A percentile compares a stretch with the other conserved stretches of the same genome.
phyloP scores from a whole-genome alignment of 805 yeast species.

The Kluyveromyces lactis region DNA sequence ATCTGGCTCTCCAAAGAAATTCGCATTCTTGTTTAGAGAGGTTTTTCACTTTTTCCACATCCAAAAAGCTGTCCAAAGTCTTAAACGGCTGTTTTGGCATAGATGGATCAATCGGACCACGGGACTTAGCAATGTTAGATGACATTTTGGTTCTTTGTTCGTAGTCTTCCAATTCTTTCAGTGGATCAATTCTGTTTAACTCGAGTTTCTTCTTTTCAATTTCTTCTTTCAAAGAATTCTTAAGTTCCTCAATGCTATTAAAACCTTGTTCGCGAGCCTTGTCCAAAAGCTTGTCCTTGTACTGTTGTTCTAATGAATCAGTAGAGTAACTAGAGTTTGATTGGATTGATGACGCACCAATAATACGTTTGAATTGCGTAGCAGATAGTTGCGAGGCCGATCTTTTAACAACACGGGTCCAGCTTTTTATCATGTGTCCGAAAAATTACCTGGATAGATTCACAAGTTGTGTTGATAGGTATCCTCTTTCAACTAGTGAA shows the following conservation, averaged over 20 bases:
- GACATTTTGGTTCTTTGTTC: slow-evolving; percentile 31
- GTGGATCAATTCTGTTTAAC: slow-evolving; percentile 58
- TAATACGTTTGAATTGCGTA: slow-evolving; percentile 4
- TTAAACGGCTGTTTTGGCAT: slow-evolving; percentile 52
- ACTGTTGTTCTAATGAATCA: slow-evolving; percentile 22
- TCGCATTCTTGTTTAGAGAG: slow-evolving; percentile 61
- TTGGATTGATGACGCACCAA: slow-evolving; percentile 1
- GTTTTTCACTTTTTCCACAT: slow-evolving; percentile 51
- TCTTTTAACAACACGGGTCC: not conserved
- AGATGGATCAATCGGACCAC: slow-evolving; percentile 29
- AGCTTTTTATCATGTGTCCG: slow-evolving; percentile 2
- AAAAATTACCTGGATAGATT: not conserved
- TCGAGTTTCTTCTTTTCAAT: slow-evolving; percentile 49
- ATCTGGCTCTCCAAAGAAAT: slow-evolving; percentile 83
- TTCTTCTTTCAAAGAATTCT: slow-evolving; percentile 51
- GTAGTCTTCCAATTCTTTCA: slow-evolving; percentile 54
- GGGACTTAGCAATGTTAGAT: slow-evolving; percentile 14
- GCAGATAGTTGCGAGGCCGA: slow-evolving; percentile 4
- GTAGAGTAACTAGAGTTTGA: slow-evolving; percentile 12
- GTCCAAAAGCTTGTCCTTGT: slow-evolving; percentile 30
- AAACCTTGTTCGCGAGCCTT: slow-evolving; percentile 31
- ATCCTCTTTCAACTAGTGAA: too few relatives aligned
- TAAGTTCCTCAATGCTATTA: slow-evolving; percentile 45
- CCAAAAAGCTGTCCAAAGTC: slow-evolving; percentile 62
- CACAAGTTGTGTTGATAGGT: too few relatives aligned